Evolutionary conservation across 208 protist species (phyloP).

Genomic region (Naegleria gruberi): DNA sequence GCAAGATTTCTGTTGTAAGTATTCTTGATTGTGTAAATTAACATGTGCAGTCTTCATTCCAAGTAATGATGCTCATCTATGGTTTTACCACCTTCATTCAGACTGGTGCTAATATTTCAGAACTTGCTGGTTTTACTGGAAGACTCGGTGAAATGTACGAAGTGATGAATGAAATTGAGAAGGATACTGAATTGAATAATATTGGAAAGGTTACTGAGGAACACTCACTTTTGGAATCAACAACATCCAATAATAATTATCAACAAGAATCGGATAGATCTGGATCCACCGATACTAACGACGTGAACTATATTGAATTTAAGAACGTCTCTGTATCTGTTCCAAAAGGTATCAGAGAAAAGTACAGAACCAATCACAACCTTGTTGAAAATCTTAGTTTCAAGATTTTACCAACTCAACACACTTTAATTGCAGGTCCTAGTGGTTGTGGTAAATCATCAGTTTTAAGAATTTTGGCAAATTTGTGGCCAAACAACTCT

Average conservation of each 20-base stretch:
- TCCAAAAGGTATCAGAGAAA: neutral
- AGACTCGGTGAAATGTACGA: conserved; percentile 1
- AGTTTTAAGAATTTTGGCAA: conserved; percentile 36
- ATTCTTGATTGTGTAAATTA: neutral
- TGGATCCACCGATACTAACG: too few relatives aligned
- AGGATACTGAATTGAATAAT: neutral
- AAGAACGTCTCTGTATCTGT: neutral
- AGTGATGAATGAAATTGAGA: conserved; percentile 10
- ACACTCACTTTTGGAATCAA: neutral
- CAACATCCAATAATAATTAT: neutral
- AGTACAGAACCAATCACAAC: neutral
- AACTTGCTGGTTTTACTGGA: neutral
- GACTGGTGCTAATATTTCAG: neutral
- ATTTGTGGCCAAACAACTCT: conserved; percentile 28
- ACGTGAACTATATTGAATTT: neutral
- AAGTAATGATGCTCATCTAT: neutral
- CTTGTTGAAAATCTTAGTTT: neutral
- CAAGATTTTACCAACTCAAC: neutral
- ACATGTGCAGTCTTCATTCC: neutral
- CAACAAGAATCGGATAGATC: neutral
- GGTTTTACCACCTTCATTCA: conserved; percentile 19
- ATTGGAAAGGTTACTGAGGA: neutral
- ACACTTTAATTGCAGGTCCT: neutral
- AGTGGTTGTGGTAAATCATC: conserved; percentile 42
- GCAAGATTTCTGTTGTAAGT: neutral